These are phyloP conservation scores for Avena atlantica DNA, from an alignment of 176 grass and related monocot genomes.

Conservation along the genomic window DNA sequence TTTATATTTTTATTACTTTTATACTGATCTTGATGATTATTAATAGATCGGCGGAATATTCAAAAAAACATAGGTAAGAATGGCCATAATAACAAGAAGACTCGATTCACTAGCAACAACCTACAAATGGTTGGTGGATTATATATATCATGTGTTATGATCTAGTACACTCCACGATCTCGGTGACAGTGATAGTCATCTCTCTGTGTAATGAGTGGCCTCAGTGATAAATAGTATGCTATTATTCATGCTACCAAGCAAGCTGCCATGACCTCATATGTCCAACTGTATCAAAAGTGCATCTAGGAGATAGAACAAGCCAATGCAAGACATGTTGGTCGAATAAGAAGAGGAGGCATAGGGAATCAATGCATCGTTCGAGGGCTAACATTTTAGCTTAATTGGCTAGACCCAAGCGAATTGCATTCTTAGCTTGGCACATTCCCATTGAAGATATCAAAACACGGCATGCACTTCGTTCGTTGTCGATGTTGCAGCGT, in stretches of 20 bases:
- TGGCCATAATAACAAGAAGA: neutral
- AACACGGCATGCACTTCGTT: too few relatives aligned
- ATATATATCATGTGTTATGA: neutral
- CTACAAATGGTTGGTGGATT: neutral
- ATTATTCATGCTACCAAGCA: neutral
- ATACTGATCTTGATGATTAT: too few relatives aligned
- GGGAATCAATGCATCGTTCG: neutral
- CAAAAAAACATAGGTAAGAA: neutral
- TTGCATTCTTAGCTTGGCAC: too few relatives aligned
- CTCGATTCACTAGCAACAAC: neutral
- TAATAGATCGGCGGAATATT: too few relatives aligned
- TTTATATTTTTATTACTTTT: too few relatives aligned
- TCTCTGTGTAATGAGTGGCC: neutral
- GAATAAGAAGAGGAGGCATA: neutral
- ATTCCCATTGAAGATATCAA: neutral
- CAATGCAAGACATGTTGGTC: neutral
- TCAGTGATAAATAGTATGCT: neutral
- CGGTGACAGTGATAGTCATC: neutral
- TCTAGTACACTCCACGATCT: neutral
- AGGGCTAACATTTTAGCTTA: neutral
- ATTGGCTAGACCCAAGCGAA: neutral
- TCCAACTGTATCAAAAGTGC: neutral
- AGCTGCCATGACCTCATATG: neutral
- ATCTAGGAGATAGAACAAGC: too few relatives aligned
- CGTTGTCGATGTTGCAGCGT: neutral